Conservation (phyloP, 305 asterid genomes). For the Fraxinus floribunda region DNA sequence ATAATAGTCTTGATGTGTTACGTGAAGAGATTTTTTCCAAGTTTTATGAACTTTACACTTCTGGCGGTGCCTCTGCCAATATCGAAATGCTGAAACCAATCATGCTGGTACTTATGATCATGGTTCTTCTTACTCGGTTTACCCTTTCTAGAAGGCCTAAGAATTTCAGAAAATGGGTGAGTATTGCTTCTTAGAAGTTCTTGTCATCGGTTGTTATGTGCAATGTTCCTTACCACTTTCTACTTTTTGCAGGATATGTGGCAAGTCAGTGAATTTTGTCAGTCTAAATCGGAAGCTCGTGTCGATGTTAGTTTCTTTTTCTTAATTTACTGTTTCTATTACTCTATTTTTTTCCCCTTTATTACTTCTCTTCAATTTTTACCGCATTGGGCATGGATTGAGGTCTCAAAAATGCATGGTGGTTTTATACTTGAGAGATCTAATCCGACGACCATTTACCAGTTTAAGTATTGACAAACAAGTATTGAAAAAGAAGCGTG, state of each 20-base stretch:
- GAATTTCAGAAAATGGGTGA: conserved; percentile 90
- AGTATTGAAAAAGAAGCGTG: background rate
- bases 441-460: background rate
- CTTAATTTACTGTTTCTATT: conserved; percentile 8
- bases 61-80: conserved; percentile 77
- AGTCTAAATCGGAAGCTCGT: conserved; percentile 97
- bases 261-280: conserved; percentile 96
- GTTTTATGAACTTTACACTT: conserved; percentile 51
- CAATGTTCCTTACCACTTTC: conserved; percentile 21
- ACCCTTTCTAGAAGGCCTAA: conserved; percentile 93
- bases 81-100: conserved; percentile 75
- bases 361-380: background rate
- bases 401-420: background rate
- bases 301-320: conserved; percentile 77
- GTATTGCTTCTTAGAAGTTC: conserved; percentile 32
- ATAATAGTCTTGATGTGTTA: background rate
- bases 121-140: conserved; percentile 89
- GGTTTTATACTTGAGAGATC: background rate
- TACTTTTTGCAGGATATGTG: conserved; percentile 80
- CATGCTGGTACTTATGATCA: conserved; percentile 59
- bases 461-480: background rate
- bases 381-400: background rate
- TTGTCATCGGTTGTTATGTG: conserved; percentile 21
- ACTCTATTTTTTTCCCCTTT: background rate
- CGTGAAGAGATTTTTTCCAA: background rate